phyloP scores from a whole-genome alignment of 805 yeast genomes.

The Millerago galiae region DNA sequence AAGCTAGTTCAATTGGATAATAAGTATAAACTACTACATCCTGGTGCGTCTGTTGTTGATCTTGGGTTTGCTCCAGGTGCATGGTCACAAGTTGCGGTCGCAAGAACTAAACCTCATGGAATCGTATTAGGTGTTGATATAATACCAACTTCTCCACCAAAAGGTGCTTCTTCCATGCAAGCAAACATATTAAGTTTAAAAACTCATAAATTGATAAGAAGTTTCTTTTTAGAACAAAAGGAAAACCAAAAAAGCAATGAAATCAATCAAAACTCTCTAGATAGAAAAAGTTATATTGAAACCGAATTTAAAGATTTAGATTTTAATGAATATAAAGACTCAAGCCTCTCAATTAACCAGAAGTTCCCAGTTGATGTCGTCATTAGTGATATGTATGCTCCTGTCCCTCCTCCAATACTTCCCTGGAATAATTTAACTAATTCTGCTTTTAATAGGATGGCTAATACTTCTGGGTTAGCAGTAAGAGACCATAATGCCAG shows the following conservation, averaged over 20 bases:
- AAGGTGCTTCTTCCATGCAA: constrained; percentile 74
- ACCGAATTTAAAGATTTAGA: constrained; percentile 20
- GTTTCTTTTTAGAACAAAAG: constrained; percentile 33
- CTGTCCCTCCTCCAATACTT: constrained; percentile 44
- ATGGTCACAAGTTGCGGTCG: constrained; percentile 82
- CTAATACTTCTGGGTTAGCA: constrained; percentile 79
- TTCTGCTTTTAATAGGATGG: constrained; percentile 84
- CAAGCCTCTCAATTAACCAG: constrained; percentile 6
- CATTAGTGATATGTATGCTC: constrained; percentile 80
- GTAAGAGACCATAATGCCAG: constrained; percentile 79
- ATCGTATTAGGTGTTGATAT: constrained; percentile 77
- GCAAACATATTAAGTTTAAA: constrained; percentile 72
- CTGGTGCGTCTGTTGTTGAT: constrained; percentile 64
- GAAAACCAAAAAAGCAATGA: not conserved
- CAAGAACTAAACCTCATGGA: constrained; percentile 43
- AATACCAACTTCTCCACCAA: constrained; percentile 71
- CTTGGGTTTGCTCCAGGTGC: constrained; percentile 94
- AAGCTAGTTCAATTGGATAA: constrained; percentile 73
- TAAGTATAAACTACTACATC: constrained; percentile 51
- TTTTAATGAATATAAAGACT: constrained; percentile 3
- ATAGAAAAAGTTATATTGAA: constrained; percentile 24
- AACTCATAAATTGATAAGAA: constrained; percentile 53
- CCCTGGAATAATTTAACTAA: constrained; percentile 63
- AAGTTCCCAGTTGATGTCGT: constrained; percentile 53
- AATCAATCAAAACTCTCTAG: constrained; percentile 15